These are phyloP conservation scores for Ceratobasidium sp. DNA, from an alignment of 1,284 basidiomycete genomes.

Conservation along the genomic window DNA sequence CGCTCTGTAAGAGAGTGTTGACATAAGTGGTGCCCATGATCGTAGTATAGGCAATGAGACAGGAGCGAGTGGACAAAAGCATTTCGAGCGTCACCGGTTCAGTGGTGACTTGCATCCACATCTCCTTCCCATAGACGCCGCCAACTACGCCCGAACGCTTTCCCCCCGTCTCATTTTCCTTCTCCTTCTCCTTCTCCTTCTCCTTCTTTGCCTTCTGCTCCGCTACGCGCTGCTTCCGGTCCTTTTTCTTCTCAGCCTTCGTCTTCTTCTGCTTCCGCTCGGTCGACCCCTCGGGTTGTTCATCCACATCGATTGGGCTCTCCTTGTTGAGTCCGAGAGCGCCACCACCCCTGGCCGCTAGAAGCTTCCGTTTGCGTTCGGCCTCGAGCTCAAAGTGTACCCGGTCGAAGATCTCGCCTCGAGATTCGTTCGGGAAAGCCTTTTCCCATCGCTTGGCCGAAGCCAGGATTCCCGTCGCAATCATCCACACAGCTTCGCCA, in stretches of 20 bases:
- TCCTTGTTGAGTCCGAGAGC: too few relatives aligned
- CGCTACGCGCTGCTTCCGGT: not conserved
- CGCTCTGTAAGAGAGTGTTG: too few relatives aligned
- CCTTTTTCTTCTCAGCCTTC: not conserved
- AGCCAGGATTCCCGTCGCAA: not conserved
- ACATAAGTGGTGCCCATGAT: too few relatives aligned
- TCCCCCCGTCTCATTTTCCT: not conserved
- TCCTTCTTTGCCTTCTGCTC: not conserved
- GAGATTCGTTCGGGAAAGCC: not conserved
- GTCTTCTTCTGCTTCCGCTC: not conserved
- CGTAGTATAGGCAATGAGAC: not conserved
- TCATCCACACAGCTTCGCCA: not conserved
- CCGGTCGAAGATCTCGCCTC: not conserved
- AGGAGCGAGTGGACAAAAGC: not conserved
- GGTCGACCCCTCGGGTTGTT: too few relatives aligned
- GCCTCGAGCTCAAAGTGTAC: too few relatives aligned
- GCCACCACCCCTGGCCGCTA: too few relatives aligned
- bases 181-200: not conserved
- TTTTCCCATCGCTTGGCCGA: not conserved
- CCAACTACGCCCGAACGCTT: not conserved
- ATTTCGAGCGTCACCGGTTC: not conserved
- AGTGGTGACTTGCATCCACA: not conserved
- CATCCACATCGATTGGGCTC: too few relatives aligned
- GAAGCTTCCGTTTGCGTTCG: too few relatives aligned
- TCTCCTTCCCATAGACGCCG: not conserved